Evolutionary conservation across 192 early-diverging fungal species (phyloP), one percentile per base, ranked within the genome.

Genomic region (Entomortierella parvispora): DNA sequence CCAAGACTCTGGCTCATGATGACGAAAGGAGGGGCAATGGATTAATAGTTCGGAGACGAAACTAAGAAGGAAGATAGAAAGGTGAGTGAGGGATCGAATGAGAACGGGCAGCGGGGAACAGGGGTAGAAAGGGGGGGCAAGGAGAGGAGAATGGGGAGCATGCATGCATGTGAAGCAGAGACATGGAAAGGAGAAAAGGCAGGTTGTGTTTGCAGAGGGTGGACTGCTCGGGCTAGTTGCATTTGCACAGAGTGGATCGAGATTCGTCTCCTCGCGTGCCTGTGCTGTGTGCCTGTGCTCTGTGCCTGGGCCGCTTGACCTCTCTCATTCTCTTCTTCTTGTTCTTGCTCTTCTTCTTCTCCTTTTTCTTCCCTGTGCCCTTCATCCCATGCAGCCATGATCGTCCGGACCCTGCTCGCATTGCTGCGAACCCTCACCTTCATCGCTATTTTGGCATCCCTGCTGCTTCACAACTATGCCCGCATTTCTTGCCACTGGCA

Each of bases 401-500:
- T 77, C 8, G 15, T 29, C 23, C 44, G 65, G 40, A 32, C 40
- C 11, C 9, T 68, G 5, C 44, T 52, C 4, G 22, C 43, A 4
- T 33, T 64, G 18, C 54, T 77, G 22, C 29, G 54, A 55, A 32
- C 12, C 3, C 32, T 44, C 45, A 77, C 66, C 10, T 47, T 46
- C 8, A 7, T 47, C 4, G 65, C 74, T 17, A 43, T 58, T 20
- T 6, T 68, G 12, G 26, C 25, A n/a, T 52, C 65, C 23, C 18
- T 77, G 0, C 2, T 59, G 15, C 52, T 77, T 4, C 66, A 77
- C 17, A 66, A 58, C 37, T 58, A 77, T 57, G 74, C 74, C 0
- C 74, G 74, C 59, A 61, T 77, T 47, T 45, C 65, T 23, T 77
- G 74, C n/a, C 74, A 58, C 10, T 77, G 74, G 74, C 37, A 49